Base-by-base conservation (phyloP, 1,139 yeast species). In the Candida pseudocylindracea region DNA sequence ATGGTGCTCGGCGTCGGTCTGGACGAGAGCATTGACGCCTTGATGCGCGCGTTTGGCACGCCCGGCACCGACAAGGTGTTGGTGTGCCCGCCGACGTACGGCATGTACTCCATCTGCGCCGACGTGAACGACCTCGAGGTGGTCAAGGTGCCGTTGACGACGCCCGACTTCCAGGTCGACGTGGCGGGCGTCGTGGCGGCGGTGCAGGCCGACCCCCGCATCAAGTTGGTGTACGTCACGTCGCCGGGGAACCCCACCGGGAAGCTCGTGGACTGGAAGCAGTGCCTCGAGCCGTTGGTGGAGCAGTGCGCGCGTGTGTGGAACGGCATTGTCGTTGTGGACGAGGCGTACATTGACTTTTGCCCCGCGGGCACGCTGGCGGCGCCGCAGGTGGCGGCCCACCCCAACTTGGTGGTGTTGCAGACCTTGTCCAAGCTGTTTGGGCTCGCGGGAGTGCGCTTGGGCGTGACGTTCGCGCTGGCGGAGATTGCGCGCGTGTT, bases 201-300 rank as follows among this genome's bases (percentile, higher is more conserved):
- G 2, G 52, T 83, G n/a, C 41, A 50, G 8, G 43, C 46, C 0
- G 94, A 85, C 42, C 50, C 69, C 0, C 35, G 52, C 9, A 73
- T 85, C 42, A 85, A 81, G 45, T 50, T 88, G 37, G 59, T 76
- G 2, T 85, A 81, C 48, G 55, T 85, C 39, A 85, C 96, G n/a
- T 79, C 95, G 2, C 98, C 98, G n/a, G 98, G 98, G 26, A 88
- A 88, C 49, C 98, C 98, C 27, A 88, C 98, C 0, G 95, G 76
- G 4, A 64, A 70, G 29, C 53, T 69, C 33, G 50, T 88, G 29
- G 58, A 63, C 25, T 15, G 20, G 20, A 6, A 15, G 6, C 20
- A 4, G 20, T 15, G 20, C 6, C 3, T 25, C 9, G 3, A 8
- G 8, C 57, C 60, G 26, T 60, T 62, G 13, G 33, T 36, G 1